Evolutionary conservation across 78 protist genomes (phyloP).

Genomic region (Dictyostelium intermedium): DNA sequence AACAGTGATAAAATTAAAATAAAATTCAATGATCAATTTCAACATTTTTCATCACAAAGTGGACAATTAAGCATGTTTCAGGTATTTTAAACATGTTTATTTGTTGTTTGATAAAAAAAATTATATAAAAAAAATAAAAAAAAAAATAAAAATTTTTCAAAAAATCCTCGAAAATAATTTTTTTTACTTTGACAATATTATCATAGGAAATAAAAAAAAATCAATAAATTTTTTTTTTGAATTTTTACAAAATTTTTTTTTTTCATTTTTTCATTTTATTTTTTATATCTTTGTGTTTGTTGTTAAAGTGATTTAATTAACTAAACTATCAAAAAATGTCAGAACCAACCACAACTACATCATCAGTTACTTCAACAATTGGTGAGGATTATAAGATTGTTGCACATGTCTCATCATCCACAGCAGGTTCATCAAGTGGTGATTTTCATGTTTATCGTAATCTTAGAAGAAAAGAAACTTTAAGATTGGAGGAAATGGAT

Average conservation of each 20-base stretch:
- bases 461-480: conserved; percentile 44
- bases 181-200: no score
- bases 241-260: neutral
- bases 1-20: neutral
- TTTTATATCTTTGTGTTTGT: neutral
- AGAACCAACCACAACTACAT: neutral
- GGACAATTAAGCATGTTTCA: no score
- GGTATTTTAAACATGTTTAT: no score
- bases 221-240: neutral
- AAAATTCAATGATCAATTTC: neutral
- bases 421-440: conserved; percentile 68
- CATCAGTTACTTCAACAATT: neutral
- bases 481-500: conserved; percentile 41
- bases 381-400: conserved; percentile 4
- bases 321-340: neutral
- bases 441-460: conserved; percentile 65
- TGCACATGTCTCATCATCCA: conserved; percentile 40
- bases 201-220: no score
- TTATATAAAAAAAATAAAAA: no score
- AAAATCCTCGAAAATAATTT: no score
- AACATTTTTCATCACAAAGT: neutral
- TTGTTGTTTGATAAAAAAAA: no score
- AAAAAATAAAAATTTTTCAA: no score
- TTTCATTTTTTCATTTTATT: neutral
- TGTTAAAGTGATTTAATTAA: no score